A percentile compares a stretch with the other conserved stretches of the same genome.
Evolutionary conservation across 2,329 filamentous ascomycete genomes (phyloP).

Genomic region (Trichoderma asperellum): DNA sequence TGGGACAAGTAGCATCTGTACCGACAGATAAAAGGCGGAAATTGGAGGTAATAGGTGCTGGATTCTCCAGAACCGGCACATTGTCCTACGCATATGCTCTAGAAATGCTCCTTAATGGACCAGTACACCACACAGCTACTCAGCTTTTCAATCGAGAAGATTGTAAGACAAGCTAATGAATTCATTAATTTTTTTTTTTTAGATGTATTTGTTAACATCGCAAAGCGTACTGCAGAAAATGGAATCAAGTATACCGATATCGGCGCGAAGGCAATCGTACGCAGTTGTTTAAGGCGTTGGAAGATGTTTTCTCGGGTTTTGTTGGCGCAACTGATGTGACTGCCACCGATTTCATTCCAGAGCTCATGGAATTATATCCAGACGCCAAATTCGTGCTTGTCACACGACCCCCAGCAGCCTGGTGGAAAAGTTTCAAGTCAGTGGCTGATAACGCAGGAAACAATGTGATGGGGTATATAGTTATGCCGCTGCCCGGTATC

Average conservation of each 20-base stretch:
- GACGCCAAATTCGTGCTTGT: not conserved
- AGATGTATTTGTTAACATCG: not conserved
- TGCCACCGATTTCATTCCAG: conserved; percentile 2
- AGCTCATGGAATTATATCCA: conserved; percentile 5
- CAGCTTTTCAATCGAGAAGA: conserved; percentile 11
- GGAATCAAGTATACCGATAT: conserved; percentile 9
- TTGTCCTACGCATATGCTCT: conserved; percentile 4
- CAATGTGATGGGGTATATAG: not conserved
- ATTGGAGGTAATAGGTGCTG: not conserved
- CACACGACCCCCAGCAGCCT: not conserved
- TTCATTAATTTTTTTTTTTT: too few species aligned
- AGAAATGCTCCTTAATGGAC: not conserved
- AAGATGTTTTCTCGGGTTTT: not conserved
- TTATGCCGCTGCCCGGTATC: not conserved
- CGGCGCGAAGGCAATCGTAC: not conserved
- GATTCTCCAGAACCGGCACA: not conserved
- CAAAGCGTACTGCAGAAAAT: not conserved
- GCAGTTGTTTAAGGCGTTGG: not conserved
- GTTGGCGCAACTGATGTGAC: conserved; percentile 5
- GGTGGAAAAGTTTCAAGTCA: not conserved
- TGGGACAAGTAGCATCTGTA: conserved; percentile 10
- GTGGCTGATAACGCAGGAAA: not conserved
- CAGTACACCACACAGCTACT: conserved; percentile 4
- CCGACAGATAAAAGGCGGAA: not conserved
- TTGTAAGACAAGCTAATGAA: not conserved